Percentiles rank a stretch among this genome's conserved stretches.
phyloP scores from a whole-genome alignment of 2,329 filamentous ascomycete genomes.

The Pseudocercospora fuligena region DNA sequence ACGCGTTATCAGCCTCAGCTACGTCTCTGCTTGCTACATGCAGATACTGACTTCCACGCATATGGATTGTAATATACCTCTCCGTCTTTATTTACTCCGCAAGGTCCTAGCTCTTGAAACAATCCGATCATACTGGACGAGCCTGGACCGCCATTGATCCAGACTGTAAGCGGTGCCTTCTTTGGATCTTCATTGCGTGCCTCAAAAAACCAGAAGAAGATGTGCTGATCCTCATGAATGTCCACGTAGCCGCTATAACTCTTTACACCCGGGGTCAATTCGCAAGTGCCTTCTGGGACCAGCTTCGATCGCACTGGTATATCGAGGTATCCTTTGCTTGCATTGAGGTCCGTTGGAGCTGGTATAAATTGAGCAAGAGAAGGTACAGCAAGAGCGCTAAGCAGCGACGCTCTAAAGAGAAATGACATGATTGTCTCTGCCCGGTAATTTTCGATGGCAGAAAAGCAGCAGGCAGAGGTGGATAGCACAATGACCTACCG shows the following conservation, averaged over 20 bases:
- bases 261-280: conserved; percentile 57
- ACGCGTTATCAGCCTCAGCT: background rate
- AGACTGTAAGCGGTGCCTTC: conserved; percentile 63
- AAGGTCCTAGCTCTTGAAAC: conserved; percentile 55
- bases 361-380: conserved; percentile 49
- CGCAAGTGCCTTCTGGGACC: conserved; percentile 51
- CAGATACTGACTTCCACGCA: conserved; percentile 58
- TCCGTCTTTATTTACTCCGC: conserved; percentile 50
- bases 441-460: background rate
- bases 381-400: conserved; percentile 13
- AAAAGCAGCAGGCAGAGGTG: background rate
- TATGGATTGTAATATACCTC: conserved; percentile 63
- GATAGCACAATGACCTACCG: background rate
- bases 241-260: conserved; percentile 51
- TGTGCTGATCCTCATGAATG: conserved; percentile 47
- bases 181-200: conserved; percentile 54
- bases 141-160: conserved; percentile 66
- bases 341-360: conserved; percentile 50
- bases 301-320: conserved; percentile 64
- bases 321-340: conserved; percentile 51
- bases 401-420: conserved; percentile 11
- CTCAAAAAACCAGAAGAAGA: conserved; percentile 71
- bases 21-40: background rate
- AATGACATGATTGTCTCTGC: conserved; percentile 11
- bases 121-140: conserved; percentile 58